Percentiles rank a stretch among this genome's conserved stretches.
Conservation (phyloP, 225 moss, liverwort and hornwort genomes). For the Physcomitrium patens region DNA sequence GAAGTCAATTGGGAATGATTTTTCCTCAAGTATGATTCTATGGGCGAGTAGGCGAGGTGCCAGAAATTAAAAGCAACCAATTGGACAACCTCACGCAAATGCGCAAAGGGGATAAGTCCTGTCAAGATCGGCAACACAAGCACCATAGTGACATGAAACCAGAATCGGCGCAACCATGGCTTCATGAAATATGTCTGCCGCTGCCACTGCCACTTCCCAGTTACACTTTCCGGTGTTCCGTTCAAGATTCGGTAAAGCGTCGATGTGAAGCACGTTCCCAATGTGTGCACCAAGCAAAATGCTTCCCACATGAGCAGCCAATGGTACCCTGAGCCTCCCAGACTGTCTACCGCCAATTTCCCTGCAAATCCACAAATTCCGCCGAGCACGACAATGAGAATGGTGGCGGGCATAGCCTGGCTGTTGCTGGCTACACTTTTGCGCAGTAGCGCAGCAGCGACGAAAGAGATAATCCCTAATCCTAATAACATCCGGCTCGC, state of each 20-base stretch:
- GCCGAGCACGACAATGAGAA: constrained; percentile 77
- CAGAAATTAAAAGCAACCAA: constrained; percentile 34
- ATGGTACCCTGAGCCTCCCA: constrained; percentile 85
- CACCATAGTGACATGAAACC: constrained; percentile 59
- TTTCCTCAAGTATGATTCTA: constrained; percentile 31
- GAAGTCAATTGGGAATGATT: constrained; percentile 12
- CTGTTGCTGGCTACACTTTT: constrained; percentile 75
- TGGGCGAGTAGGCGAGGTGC: constrained; percentile 34
- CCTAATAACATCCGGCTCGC: constrained; percentile 81
- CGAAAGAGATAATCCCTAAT: constrained; percentile 61
- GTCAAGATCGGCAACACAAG: constrained; percentile 69
- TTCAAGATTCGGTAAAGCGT: constrained; percentile 61
- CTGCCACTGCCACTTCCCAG: constrained; percentile 29
- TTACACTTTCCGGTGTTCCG: constrained; percentile 42
- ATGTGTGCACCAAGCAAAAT: constrained; percentile 68
- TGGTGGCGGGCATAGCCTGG: constrained; percentile 92
- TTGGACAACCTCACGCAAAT: constrained; percentile 48
- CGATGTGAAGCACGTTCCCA: constrained; percentile 72
- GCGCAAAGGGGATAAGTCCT: constrained; percentile 83
- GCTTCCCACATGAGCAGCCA: constrained; percentile 85
- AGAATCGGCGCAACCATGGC: constrained; percentile 52
- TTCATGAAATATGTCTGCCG: constrained; percentile 37
- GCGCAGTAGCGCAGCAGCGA: constrained; percentile 68
- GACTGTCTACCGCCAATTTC: constrained; percentile 84
- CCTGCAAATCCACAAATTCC: constrained; percentile 83